A percentile compares a stretch with the other conserved stretches of the same genome.
Conservation (phyloP, 768 basidiomycete genomes). For the Trametes gibbosa region DNA sequence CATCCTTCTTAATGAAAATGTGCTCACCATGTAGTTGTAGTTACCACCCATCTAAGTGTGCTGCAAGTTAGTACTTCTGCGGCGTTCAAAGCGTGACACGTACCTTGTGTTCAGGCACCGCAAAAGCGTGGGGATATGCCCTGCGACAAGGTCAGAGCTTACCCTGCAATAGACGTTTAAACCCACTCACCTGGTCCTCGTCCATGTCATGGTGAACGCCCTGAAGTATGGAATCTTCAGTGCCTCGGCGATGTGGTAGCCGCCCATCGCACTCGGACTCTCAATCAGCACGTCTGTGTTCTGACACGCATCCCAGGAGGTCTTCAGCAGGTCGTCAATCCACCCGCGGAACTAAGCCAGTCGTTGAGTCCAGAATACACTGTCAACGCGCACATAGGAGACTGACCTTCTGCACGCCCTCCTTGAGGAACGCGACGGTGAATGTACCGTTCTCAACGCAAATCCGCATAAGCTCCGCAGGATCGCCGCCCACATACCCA, state of each 20-base stretch:
- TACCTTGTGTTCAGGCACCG: slow-evolving; percentile 93
- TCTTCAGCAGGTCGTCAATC: slow-evolving; percentile 93
- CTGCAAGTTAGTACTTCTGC: not conserved
- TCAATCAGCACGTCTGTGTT: slow-evolving; percentile 91
- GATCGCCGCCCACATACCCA: slow-evolving; percentile 92
- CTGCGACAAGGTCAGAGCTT: slow-evolving; percentile 34
- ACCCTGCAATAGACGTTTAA: not conserved
- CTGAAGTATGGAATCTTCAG: slow-evolving; percentile 91
- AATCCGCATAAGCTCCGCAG: slow-evolving; percentile 95
- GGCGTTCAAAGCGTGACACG: slow-evolving; percentile 6
- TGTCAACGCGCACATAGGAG: not conserved
- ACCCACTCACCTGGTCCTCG: slow-evolving; percentile 65
- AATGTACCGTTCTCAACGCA: slow-evolving; percentile 99
- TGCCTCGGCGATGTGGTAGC: slow-evolving; percentile 95
- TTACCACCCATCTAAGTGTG: slow-evolving; percentile 80
- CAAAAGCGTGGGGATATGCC: slow-evolving; percentile 97
- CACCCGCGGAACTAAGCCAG: slow-evolving; percentile 84
- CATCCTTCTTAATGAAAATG: not conserved
- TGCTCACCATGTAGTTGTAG: slow-evolving; percentile 96
- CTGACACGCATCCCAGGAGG: slow-evolving; percentile 96
- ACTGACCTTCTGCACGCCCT: slow-evolving; percentile 78
- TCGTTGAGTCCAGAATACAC: not conserved
- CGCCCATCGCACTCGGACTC: slow-evolving; percentile 96
- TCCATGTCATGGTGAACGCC: slow-evolving; percentile 98
- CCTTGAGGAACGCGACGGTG: slow-evolving; percentile 92